A percentile compares a stretch with the other conserved stretches of the same genome.
phyloP scores from a whole-genome alignment of 73 alveolate genomes.

The Paramecium sonneborni region DNA sequence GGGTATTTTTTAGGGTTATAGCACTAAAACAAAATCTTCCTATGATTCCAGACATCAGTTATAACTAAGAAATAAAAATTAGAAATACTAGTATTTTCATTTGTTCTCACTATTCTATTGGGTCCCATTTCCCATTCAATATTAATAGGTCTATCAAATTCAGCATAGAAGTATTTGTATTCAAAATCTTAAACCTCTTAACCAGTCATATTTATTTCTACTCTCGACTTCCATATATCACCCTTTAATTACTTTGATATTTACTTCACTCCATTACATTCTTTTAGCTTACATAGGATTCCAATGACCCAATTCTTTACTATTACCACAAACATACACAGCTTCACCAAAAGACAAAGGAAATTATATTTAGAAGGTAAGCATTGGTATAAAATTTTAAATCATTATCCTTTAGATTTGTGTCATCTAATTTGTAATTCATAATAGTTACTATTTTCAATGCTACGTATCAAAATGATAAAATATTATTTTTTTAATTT shows the following conservation, averaged over 20 bases:
- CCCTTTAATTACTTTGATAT: neutral
- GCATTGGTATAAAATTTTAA: neutral
- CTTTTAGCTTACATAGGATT: neutral
- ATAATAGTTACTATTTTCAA: neutral
- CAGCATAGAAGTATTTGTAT: constrained; percentile 24
- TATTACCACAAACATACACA: neutral
- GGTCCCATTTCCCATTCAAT: constrained; percentile 41
- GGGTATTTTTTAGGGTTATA: neutral
- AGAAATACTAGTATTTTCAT: neutral
- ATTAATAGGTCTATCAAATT: neutral
- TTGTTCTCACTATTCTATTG: neutral
- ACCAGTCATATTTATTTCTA: neutral
- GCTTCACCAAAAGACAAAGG: neutral
- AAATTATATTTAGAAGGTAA: no score
- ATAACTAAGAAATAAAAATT: neutral
- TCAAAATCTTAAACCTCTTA: neutral
- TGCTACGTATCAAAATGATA: constrained; percentile 13
- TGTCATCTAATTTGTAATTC: neutral
- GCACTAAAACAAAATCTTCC: neutral
- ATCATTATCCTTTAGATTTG: neutral
- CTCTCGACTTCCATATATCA: neutral
- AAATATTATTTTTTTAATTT: neutral
- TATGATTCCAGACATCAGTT: constrained; percentile 27
- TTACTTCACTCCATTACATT: neutral
- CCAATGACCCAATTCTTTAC: neutral